phyloP scores from a whole-genome alignment of 306 rosid species.

The Casuarina glauca region DNA sequence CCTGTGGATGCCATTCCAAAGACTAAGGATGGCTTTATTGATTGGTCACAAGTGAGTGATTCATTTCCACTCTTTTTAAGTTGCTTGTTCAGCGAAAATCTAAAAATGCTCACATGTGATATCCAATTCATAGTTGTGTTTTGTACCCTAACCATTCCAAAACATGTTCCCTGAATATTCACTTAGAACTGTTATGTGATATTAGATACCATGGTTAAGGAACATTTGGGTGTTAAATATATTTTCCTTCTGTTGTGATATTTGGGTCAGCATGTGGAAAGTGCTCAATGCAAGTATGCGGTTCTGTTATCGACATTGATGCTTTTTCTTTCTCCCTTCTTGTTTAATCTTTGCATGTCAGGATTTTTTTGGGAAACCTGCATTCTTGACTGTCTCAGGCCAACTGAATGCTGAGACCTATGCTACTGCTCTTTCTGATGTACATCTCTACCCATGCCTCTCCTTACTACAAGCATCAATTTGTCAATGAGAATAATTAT shows the following conservation, averaged over 20 bases:
- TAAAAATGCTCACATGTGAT: background rate
- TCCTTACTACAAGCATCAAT: constrained; percentile 19
- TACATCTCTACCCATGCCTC: constrained; percentile 28
- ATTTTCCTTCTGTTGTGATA: background rate
- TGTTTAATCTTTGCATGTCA: constrained; percentile 35
- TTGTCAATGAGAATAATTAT: constrained; percentile 23
- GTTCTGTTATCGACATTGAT: background rate
- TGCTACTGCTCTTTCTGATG: constrained; percentile 97
- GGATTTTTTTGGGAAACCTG: constrained; percentile 96
- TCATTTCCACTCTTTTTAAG: constrained; percentile 24
- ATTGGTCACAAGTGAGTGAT: constrained; percentile 89
- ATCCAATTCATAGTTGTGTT: background rate
- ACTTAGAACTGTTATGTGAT: background rate
- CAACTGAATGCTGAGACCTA: constrained; percentile 97
- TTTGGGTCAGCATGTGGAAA: background rate
- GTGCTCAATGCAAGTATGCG: background rate
- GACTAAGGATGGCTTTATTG: constrained; percentile 61
- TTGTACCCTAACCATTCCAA: background rate
- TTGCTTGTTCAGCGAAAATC: constrained; percentile 1
- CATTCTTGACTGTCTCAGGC: constrained; percentile 95
- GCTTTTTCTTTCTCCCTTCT: constrained; percentile 23
- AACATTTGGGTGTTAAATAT: background rate
- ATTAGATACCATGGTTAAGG: background rate
- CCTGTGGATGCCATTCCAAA: constrained; percentile 71
- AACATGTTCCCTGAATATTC: background rate